Evolutionary conservation across 257 asterid species (phyloP), one percentile per base, ranked within the genome.

Genomic region (Solanum bulbocastanum): DNA sequence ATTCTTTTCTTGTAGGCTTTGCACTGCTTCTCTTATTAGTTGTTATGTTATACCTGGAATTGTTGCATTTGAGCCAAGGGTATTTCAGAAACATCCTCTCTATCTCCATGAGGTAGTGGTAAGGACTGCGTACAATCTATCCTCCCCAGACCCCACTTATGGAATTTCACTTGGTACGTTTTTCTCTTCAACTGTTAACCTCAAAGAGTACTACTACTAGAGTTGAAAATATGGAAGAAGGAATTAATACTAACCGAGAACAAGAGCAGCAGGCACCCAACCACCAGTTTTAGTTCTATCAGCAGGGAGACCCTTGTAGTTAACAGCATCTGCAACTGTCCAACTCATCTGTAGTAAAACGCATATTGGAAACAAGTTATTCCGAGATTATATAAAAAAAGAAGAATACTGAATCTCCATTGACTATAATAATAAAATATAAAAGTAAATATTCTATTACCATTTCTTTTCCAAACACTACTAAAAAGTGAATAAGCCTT

Each of bases 241-340:
- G 56, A 56, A n/a, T 65, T 30, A 27, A 0, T 82, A 90, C 92
- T 39, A 87, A 96, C 99, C 99, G 85, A 96, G 92, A 87, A 96
- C 92, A 39, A 94, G 96, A n/a, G 98, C 98, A 65, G 98, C 99
- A 35, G 98, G 93, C 8, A 94, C 87, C 99, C 99, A 96, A 42
- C 99, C 98, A 14, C 99, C 99, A 39, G 99, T 96, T 90, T 89
- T 92, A 46, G 97, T 82, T 89, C 88, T 93, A 25, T 94, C 97
- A 87, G 98, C 98, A 0, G 98, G 97, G 46, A 62, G 87, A 32
- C 98, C 99, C 84, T 92, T 93, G 96, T 94, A 92, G 87, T 96
- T 94, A 83, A 95, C 95, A 39, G 98, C 95, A 90, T 94, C 99
- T n/a, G 88, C 91, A 74, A 93, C 92, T n/a, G 89, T 88, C 90